Base-by-base conservation (phyloP, 768 basidiomycete genomes). In the Tylopilus rubrobrunneus region DNA sequence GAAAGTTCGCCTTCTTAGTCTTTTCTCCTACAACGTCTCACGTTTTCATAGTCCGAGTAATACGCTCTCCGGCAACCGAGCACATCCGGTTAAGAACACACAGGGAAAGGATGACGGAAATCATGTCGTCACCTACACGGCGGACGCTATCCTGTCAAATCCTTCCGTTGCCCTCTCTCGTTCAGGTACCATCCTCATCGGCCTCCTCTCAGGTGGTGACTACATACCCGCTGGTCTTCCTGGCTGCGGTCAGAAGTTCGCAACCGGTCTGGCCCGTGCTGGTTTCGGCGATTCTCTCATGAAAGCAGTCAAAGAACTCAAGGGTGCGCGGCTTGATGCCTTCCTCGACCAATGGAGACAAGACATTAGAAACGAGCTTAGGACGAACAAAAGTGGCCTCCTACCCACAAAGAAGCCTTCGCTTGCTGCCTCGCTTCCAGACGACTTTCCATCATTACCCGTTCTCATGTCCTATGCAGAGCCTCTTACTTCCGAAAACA, bases 141-240 rank as follows among this genome's bases (percentile, higher is more conserved):
- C 77, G 2, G 59, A 65, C 0, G 63, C 72, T 48, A 65, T 84
- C 56, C 59, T 69, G 43, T 75, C 78, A 0, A 62, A 86, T 57
- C 65, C 73, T 11, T 70, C 74, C 1, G 67, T 81, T 42, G 58
- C 81, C 19, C 83, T 87, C 31, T 86, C 73, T 21, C 69, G 71
- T 28, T 70, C 83, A 28, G 91, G 92, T 3, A 75, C 91, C 60
- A 86, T 94, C 48, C 81, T 95, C 25, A 86, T 94, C 41, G 92
- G 85, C 3, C 76, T 95, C 1, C 76, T 94, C 62, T 84, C 84
- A n/a, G 94, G 94, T 0, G 94, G 94, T 1, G 94, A 98, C 68
- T 98, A 97, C 60, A 80, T 89, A 49, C 81, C 82, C 46, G 86
- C 76, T 14, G 89, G 89, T 17, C 71, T 91, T 8, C 64, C 74